Conservation (phyloP, 2,329 filamentous ascomycete species). For the Neofusicoccum cordaticola region DNA sequence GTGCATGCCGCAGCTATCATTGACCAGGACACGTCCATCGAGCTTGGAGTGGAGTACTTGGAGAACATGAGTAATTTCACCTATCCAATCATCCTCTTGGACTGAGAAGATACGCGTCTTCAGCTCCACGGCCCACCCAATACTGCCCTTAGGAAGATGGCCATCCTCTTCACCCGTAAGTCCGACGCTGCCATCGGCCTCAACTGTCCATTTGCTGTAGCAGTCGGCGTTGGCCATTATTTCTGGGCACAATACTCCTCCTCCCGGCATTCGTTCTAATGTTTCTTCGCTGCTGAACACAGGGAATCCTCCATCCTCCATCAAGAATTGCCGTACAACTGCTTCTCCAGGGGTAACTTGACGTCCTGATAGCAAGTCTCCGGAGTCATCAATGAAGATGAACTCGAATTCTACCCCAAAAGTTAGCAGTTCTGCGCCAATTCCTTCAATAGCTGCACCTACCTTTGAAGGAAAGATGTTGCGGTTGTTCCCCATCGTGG, state of each 20-base stretch:
- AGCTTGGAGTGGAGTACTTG: neutral
- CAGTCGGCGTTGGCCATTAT: neutral
- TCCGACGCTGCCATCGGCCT: neutral
- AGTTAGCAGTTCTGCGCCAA: neutral
- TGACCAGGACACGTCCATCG: neutral
- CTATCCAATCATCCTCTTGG: neutral
- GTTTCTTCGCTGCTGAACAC: neutral
- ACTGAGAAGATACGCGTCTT: neutral
- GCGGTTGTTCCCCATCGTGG: no score
- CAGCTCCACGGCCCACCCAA: neutral
- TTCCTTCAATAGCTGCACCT: no score
- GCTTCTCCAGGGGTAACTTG: neutral
- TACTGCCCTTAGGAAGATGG: neutral
- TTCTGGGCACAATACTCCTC: neutral
- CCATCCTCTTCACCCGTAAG: neutral
- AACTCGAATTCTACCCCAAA: neutral
- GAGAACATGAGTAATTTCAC: neutral
- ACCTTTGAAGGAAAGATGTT: no score
- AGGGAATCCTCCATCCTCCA: neutral
- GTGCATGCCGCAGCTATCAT: slow-evolving; percentile 24
- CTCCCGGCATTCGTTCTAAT: neutral
- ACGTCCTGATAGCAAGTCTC: neutral
- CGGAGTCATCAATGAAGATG: neutral
- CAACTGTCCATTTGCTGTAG: neutral
- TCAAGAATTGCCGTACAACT: neutral